phyloP scores from a whole-genome alignment of 257 asterid species.

The Plantago ovata region DNA sequence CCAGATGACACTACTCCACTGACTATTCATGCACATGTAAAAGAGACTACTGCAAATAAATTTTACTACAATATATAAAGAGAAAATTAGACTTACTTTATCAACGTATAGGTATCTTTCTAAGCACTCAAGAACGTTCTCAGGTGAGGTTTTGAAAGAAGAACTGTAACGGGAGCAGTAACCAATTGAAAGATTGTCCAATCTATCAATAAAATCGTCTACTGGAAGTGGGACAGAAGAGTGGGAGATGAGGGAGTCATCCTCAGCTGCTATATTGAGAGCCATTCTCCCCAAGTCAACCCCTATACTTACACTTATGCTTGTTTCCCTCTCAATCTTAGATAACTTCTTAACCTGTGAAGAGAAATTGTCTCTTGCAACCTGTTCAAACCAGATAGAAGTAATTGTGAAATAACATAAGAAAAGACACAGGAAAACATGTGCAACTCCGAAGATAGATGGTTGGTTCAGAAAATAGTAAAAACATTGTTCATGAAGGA shows the following conservation, averaged over 20 bases:
- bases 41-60: conserved; percentile 11
- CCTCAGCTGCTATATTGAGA: conserved; percentile 79
- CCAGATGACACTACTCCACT: conserved; percentile 14
- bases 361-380: conserved; percentile 63
- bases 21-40: conserved; percentile 6
- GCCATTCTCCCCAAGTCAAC: conserved; percentile 68
- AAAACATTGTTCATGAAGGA: background rate
- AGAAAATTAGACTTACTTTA: conserved; percentile 43
- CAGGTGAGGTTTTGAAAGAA: conserved; percentile 58
- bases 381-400: conserved; percentile 37
- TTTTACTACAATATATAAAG: conserved; percentile 4
- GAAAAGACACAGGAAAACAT: too few relatives aligned
- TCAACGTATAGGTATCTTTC: conserved; percentile 58
- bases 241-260: conserved; percentile 75
- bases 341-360: conserved; percentile 45
- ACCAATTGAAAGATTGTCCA: conserved; percentile 68
- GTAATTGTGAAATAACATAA: too few relatives aligned
- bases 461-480: background rate
- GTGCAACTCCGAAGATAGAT: conserved; percentile 3
- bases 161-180: conserved; percentile 67
- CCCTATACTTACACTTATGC: conserved; percentile 56
- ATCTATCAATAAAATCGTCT: conserved; percentile 59
- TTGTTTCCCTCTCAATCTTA: conserved; percentile 59
- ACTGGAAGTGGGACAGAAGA: conserved; percentile 90
- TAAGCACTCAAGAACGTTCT: conserved; percentile 49